phyloP scores from a whole-genome alignment of 1,284 basidiomycete genomes.

The Phenoliferia sp. region DNA sequence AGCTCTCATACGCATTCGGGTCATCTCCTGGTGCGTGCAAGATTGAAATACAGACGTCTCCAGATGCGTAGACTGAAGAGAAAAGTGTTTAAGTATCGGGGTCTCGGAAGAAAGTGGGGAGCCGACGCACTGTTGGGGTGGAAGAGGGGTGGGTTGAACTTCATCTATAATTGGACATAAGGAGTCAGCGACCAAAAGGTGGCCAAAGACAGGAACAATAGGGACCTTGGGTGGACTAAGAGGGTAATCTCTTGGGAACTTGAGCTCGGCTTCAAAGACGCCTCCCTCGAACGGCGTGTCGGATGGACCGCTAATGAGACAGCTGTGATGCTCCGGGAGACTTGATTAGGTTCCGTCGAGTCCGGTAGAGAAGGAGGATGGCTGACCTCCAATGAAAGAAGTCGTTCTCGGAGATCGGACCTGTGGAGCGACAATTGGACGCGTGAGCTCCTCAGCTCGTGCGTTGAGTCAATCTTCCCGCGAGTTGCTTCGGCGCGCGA shows the following conservation, averaged over 20 bases:
- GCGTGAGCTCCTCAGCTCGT: conserved; percentile 2
- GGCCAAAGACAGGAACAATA: not conserved
- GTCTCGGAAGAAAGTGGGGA: not conserved
- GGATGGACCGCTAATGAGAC: conserved; percentile 85
- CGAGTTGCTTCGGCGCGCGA: not conserved
- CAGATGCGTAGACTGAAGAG: conserved; percentile 78
- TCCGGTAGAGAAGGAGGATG: conserved; percentile 93
- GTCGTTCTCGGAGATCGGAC: conserved; percentile 87
- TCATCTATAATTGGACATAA: conserved; percentile 55
- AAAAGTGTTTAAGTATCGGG: not conserved
- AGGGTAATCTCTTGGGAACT: conserved; percentile 88
- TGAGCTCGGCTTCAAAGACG: conserved; percentile 86
- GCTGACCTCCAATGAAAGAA: conserved; percentile 98
- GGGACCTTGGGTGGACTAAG: conserved; percentile 78
- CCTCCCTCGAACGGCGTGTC: conserved; percentile 99
- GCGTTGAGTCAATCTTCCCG: not conserved
- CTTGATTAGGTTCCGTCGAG: conserved; percentile 92
- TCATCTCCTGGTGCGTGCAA: conserved; percentile 95
- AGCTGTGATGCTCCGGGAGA: conserved; percentile 60
- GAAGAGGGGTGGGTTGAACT: conserved; percentile 91
- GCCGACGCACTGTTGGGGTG: conserved; percentile 84
- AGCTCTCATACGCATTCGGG: conserved; percentile 66
- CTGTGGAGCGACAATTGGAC: conserved; percentile 42
- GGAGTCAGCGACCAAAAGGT: not conserved
- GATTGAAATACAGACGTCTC: conserved; percentile 97